Evolutionary conservation across 2,329 filamentous ascomycete species (phyloP).

Genomic region (Venturiaceae sp.): DNA sequence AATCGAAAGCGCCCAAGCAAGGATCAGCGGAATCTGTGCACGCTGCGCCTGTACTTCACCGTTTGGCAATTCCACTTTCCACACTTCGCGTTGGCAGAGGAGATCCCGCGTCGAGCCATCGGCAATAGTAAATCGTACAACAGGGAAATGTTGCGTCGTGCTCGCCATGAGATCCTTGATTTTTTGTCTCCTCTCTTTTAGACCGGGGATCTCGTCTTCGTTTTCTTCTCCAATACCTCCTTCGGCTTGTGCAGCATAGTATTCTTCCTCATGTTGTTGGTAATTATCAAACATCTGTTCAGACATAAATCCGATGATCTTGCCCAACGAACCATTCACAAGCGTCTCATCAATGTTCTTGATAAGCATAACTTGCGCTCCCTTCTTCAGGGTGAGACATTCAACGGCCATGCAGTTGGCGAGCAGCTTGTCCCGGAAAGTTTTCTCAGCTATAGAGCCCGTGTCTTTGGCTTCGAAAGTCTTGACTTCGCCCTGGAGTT

Average conservation of each 20-base stretch:
- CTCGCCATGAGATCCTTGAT: constrained; percentile 36
- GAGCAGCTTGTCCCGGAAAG: constrained; percentile 66
- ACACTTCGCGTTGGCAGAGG: constrained; percentile 77
- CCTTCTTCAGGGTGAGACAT: constrained; percentile 70
- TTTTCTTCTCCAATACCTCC: constrained; percentile 33
- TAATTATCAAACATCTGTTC: constrained; percentile 52
- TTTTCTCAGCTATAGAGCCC: constrained; percentile 56
- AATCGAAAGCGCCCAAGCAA: constrained; percentile 95
- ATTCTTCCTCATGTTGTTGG: constrained; percentile 46
- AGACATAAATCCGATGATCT: constrained; percentile 72
- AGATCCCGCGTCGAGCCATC: constrained; percentile 70
- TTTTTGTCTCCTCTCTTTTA: constrained; percentile 29
- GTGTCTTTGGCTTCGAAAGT: constrained; percentile 66
- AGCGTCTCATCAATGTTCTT: constrained; percentile 94
- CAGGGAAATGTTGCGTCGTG: constrained; percentile 56
- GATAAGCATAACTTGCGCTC: constrained; percentile 98
- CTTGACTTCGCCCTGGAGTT: constrained; percentile 57
- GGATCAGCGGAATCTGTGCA: constrained; percentile 65
- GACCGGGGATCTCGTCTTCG: constrained; percentile 16
- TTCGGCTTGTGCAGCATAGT: constrained; percentile 36
- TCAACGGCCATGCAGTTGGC: constrained; percentile 90
- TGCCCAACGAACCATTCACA: constrained; percentile 89
- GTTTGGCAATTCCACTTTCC: constrained; percentile 95
- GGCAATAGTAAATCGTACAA: constrained; percentile 73
- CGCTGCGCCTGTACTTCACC: constrained; percentile 88